Evolutionary conservation across 306 rosid species (phyloP).

Genomic region (Oxytropis ochrocephala): DNA sequence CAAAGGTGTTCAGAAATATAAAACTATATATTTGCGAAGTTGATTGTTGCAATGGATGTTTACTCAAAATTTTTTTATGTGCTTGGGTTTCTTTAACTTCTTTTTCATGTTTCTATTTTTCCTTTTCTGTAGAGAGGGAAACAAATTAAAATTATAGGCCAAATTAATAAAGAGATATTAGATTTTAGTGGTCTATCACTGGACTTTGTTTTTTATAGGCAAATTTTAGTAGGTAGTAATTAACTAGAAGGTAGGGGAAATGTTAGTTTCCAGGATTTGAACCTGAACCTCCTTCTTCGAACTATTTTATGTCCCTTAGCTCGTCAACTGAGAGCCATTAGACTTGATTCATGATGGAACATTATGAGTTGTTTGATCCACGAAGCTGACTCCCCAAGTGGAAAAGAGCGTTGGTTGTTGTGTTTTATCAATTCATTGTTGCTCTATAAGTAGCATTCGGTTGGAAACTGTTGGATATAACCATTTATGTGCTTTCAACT

Average conservation of each 20-base stretch:
- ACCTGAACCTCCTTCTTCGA: too few species aligned
- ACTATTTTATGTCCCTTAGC: too few species aligned
- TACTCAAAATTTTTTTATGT: not conserved
- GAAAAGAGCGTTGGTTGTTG: not conserved
- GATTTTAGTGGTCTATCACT: not conserved
- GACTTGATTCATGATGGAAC: not conserved
- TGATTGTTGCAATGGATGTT: conserved; percentile 8
- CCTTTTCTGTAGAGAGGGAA: not conserved
- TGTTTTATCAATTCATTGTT: not conserved
- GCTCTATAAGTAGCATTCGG: not conserved
- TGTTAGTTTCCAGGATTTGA: too few species aligned
- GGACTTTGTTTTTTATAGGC: too few species aligned
- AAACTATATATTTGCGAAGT: not conserved
- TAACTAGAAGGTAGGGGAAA: too few species aligned
- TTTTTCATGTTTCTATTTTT: not conserved
- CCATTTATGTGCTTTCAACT: not conserved
- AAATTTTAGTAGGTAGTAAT: too few species aligned
- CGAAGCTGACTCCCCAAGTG: not conserved
- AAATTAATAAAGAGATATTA: too few species aligned
- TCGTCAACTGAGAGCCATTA: too few species aligned
- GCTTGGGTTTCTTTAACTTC: not conserved
- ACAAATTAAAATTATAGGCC: not conserved
- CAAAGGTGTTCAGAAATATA: not conserved
- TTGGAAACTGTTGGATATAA: not conserved
- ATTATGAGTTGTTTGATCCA: not conserved